phyloP scores from a whole-genome alignment of 2,329 filamentous ascomycete genomes.

The Colletotrichum karsti region DNA sequence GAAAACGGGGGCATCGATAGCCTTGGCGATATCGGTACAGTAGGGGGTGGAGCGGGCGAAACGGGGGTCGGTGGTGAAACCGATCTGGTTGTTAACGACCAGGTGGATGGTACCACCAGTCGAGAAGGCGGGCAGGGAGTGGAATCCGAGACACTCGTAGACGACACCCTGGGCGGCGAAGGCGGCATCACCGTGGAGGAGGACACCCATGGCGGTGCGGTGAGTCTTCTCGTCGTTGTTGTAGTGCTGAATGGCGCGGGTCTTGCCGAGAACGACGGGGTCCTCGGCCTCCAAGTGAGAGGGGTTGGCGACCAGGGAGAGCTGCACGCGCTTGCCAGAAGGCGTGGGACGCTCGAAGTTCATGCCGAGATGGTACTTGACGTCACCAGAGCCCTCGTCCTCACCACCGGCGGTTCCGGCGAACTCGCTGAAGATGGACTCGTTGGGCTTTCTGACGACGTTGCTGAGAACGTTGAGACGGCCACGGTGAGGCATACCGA shows the following conservation, averaged over 20 bases:
- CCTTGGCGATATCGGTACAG: conserved; percentile 99
- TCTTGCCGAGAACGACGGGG: conserved; percentile 96
- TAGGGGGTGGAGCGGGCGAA: conserved; percentile 98
- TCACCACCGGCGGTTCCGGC: conserved; percentile 86
- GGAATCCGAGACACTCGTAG: conserved; percentile 98
- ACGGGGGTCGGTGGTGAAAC: conserved; percentile 97
- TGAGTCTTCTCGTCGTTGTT: conserved; percentile 95
- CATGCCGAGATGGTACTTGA: conserved; percentile 99
- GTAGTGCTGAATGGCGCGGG: conserved; percentile 97
- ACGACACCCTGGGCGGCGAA: conserved; percentile 97
- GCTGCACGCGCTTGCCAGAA: conserved; percentile 98
- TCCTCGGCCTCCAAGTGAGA: conserved; percentile 99
- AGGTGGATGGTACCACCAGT: conserved; percentile 97
- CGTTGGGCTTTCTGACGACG: conserved; percentile 98
- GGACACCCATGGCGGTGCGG: conserved; percentile 90
- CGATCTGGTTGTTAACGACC: conserved; percentile 99
- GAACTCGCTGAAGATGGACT: conserved; percentile 99
- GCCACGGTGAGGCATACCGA: conserved; percentile 99
- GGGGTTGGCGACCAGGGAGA: conserved; percentile 97
- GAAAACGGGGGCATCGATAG: conserved; percentile 97
- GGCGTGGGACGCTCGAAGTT: conserved; percentile 99
- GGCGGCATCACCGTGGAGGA: conserved; percentile 96
- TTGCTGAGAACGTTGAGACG: conserved; percentile 98
- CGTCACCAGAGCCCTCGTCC: conserved; percentile 96
- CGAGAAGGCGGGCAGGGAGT: conserved; percentile 93